These are phyloP conservation scores for Abrus pulchellus DNA, from an alignment of 306 rosid species.

Conservation along the genomic window DNA sequence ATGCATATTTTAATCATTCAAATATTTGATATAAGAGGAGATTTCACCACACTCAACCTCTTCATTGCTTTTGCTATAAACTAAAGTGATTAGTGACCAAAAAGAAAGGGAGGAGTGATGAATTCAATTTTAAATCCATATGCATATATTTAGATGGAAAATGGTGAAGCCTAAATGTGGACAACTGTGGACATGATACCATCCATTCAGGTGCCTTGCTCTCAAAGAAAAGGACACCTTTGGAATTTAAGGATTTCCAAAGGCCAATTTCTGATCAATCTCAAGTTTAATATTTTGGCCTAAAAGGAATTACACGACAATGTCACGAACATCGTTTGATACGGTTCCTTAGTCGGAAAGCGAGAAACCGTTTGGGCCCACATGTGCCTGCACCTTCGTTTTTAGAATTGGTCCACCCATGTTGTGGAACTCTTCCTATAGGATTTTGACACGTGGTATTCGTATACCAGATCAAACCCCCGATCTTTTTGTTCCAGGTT, in stretches of 20 bases:
- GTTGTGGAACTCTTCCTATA: background rate
- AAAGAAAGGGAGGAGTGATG: slow-evolving; percentile 18
- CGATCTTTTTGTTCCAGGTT: background rate
- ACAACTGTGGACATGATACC: background rate
- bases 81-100: slow-evolving; percentile 44
- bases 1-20: slow-evolving; percentile 14
- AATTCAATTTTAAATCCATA: background rate
- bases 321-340: background rate
- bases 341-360: slow-evolving; percentile 43
- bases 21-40: slow-evolving; percentile 37
- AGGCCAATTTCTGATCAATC: slow-evolving; percentile 12
- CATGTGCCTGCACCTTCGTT: slow-evolving; percentile 10
- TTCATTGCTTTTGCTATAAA: slow-evolving; percentile 43
- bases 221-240: slow-evolving; percentile 39
- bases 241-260: slow-evolving; percentile 23
- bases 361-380: slow-evolving; percentile 50
- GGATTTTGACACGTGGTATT: background rate
- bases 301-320: background rate
- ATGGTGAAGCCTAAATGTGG: background rate
- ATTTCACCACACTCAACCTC: slow-evolving; percentile 43
- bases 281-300: background rate
- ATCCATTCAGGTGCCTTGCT: slow-evolving; percentile 5
- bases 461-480: background rate
- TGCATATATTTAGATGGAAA: background rate
- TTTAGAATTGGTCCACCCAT: slow-evolving; percentile 28